phyloP scores from a whole-genome alignment of 2,329 filamentous ascomycete genomes.

The Diaporthe ilicicola region DNA sequence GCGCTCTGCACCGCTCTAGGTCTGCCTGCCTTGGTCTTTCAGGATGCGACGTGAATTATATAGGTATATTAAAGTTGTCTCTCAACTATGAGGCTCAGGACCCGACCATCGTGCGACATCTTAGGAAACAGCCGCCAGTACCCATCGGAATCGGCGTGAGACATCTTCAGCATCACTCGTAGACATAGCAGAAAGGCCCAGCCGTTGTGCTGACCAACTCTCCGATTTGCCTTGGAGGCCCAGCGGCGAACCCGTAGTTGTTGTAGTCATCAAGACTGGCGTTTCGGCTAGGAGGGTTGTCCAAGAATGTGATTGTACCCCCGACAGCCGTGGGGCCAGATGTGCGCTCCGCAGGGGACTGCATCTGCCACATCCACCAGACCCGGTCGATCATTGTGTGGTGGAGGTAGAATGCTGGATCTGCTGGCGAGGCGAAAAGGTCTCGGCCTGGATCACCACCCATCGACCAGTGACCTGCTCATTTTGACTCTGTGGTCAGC shows the following conservation, averaged over 20 bases:
- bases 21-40: neutral
- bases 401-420: constrained; percentile 46
- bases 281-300: constrained; percentile 3
- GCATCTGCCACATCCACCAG: constrained; percentile 37
- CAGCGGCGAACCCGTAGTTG: neutral
- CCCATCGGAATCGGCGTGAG: no score
- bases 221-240: no score
- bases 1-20: neutral
- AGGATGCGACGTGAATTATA: neutral
- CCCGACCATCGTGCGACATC: no score
- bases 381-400: constrained; percentile 41
- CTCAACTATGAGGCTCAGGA: no score
- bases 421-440: no score
- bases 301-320: neutral
- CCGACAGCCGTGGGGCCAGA: neutral
- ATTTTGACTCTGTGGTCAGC: neutral
- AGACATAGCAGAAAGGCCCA: constrained; percentile 1
- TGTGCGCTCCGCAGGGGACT: neutral
- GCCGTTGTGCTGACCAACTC: neutral
- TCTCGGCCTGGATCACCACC: neutral
- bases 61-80: neutral
- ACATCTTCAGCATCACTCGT: no score
- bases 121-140: no score
- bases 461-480: neutral
- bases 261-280: neutral